These are phyloP conservation scores for Handroanthus guayacan DNA, from an alignment of 257 asterid species.

Conservation along the genomic window DNA sequence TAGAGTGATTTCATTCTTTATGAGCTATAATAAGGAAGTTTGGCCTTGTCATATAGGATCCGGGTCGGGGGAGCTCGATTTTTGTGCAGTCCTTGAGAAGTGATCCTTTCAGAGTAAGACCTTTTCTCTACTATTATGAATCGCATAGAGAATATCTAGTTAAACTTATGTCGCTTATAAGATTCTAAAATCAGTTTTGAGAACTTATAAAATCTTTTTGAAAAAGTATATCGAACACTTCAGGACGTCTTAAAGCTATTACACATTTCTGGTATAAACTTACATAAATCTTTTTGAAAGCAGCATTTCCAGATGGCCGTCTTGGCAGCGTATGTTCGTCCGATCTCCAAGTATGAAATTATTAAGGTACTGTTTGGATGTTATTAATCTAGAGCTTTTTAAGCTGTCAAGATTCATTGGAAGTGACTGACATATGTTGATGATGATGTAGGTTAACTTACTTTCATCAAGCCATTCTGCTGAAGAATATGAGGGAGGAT, in stretches of 20 bases:
- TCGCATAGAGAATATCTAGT: too few relatives aligned
- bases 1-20: not conserved
- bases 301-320: constrained; percentile 88
- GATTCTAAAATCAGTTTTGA: too few relatives aligned
- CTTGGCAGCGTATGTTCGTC: constrained; percentile 62
- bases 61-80: constrained; percentile 50
- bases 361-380: constrained; percentile 55
- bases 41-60: constrained; percentile 47
- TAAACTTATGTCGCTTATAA: too few relatives aligned
- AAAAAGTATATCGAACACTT: too few relatives aligned
- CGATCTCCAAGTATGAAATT: constrained; percentile 57
- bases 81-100: constrained; percentile 82
- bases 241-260: not conserved
- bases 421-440: not conserved
- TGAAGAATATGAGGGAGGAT: constrained; percentile 40
- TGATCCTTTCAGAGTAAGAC: constrained; percentile 82
- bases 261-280: not conserved
- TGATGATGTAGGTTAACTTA: constrained; percentile 64
- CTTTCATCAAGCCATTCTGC: constrained; percentile 54
- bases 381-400: not conserved
- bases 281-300: not conserved
- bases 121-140: not conserved
- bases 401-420: not conserved
- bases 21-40: constrained; percentile 9
- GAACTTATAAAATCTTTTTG: too few relatives aligned